These are phyloP conservation scores for Escallonia herrerae DNA, from an alignment of 129 eudicot species.

Conservation along the genomic window DNA sequence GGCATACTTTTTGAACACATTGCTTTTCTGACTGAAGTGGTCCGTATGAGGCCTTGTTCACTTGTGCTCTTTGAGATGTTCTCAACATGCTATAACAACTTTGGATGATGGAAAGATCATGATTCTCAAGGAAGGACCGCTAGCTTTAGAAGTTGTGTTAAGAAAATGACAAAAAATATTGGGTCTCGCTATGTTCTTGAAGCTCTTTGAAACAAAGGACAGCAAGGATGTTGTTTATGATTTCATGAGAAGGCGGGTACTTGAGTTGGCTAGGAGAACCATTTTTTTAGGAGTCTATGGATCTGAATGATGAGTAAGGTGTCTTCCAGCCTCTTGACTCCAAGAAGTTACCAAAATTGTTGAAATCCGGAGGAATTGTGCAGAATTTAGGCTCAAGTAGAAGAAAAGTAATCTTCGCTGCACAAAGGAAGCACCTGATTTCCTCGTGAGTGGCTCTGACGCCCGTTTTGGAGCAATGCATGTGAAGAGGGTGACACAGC, in stretches of 20 bases:
- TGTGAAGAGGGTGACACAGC: too few species aligned
- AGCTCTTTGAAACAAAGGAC: neutral
- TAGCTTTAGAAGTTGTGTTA: slow-evolving; percentile 17
- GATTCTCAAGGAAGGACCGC: slow-evolving; percentile 14
- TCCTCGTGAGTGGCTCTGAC: too few species aligned
- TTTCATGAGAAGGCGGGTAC: slow-evolving; percentile 5
- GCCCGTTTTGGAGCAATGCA: too few species aligned
- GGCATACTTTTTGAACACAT: slow-evolving; percentile 8
- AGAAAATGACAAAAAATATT: slow-evolving; percentile 38
- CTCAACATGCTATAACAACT: slow-evolving; percentile 10
- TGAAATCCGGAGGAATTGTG: neutral
- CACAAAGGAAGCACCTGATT: too few species aligned
- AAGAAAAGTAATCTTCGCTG: too few species aligned
- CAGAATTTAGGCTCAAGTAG: too few species aligned
- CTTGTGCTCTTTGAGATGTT: slow-evolving; percentile 17
- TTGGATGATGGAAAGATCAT: slow-evolving; percentile 15
- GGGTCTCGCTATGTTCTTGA: slow-evolving; percentile 21
- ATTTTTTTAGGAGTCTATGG: slow-evolving; percentile 10
- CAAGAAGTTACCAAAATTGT: slow-evolving; percentile 10
- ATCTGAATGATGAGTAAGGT: slow-evolving; percentile 15
- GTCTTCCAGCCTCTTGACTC: slow-evolving; percentile 16
- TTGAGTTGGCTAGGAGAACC: slow-evolving; percentile 10
- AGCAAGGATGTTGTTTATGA: slow-evolving; percentile 1
- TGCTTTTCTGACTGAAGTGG: slow-evolving; percentile 16
- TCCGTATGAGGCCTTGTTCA: slow-evolving; percentile 10